Percentiles rank a stretch among this genome's conserved stretches.
phyloP scores from a whole-genome alignment of 2,329 filamentous ascomycete genomes.

The Tolypocladium paradoxum region DNA sequence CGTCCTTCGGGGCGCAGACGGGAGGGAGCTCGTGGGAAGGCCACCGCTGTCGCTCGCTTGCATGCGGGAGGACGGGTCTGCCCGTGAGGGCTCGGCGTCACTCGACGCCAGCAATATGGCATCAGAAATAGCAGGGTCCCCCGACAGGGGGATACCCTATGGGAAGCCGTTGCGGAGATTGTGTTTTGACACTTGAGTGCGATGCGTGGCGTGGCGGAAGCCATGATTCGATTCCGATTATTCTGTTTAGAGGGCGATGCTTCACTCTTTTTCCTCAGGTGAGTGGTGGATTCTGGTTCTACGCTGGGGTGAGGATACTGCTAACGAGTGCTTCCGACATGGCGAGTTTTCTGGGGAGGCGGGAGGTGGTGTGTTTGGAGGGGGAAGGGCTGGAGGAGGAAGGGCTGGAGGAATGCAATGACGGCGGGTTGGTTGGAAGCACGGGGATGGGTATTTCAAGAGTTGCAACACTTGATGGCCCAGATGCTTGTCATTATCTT shows the following conservation, averaged over 20 bases:
- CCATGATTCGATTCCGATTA: constrained; percentile 16
- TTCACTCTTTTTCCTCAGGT: constrained; percentile 10
- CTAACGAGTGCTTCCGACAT: constrained; percentile 1
- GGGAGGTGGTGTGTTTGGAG: background rate
- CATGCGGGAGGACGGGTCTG: constrained; percentile 11
- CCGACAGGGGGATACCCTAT: constrained; percentile 4
- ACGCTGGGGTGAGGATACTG: constrained; percentile 1
- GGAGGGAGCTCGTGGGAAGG: background rate
- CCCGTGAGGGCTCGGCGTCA: constrained; percentile 13
- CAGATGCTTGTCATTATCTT: background rate
- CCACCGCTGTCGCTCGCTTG: constrained; percentile 8
- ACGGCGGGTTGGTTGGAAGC: background rate
- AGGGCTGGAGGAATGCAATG: background rate
- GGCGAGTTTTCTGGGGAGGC: background rate
- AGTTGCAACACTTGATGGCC: background rate
- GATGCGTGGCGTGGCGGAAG: constrained; percentile 12
- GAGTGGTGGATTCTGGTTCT: background rate
- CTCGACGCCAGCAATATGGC: constrained; percentile 11
- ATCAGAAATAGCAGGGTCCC: constrained; percentile 13
- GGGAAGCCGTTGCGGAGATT: constrained; percentile 14
- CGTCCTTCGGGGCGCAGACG: background rate
- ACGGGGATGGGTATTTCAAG: background rate
- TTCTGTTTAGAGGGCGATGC: constrained; percentile 12
- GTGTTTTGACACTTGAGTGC: constrained; percentile 14
- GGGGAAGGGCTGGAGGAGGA: background rate